Conservation (phyloP, 2,329 filamentous ascomycete species). For the Sporothrix dimorphospora region DNA sequence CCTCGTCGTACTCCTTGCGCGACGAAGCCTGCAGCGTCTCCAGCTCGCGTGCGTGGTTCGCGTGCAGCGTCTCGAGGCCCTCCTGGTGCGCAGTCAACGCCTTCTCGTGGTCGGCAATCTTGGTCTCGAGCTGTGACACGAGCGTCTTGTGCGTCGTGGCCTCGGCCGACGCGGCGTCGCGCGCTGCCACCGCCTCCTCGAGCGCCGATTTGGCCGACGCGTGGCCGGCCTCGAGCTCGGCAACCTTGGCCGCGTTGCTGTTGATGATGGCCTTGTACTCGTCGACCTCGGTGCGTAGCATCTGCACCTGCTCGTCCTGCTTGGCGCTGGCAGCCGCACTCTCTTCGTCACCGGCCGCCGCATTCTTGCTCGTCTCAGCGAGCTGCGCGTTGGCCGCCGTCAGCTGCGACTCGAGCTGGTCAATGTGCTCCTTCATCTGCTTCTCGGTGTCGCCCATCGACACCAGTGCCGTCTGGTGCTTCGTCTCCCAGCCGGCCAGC, state of each 20-base stretch:
- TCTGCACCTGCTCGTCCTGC: constrained; percentile 62
- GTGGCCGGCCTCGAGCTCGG: constrained; percentile 74
- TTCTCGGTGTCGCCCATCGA: constrained; percentile 73
- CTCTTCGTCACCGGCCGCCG: constrained; percentile 36
- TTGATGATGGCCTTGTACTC: constrained; percentile 77
- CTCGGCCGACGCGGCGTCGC: constrained; percentile 55
- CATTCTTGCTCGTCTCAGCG: constrained; percentile 40
- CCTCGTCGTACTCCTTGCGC: constrained; percentile 60
- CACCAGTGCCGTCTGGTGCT: constrained; percentile 71
- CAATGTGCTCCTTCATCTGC: constrained; percentile 71
- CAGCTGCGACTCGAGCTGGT: constrained; percentile 68
- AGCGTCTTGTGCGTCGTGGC: constrained; percentile 52
- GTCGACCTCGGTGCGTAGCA: constrained; percentile 74
- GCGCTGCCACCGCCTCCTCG: constrained; percentile 59
- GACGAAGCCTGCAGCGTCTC: constrained; percentile 52
- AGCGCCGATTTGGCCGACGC: constrained; percentile 67
- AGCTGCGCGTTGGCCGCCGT: constrained; percentile 57
- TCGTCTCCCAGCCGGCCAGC: constrained; percentile 72
- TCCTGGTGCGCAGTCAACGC: constrained; percentile 59
- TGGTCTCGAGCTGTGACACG: constrained; percentile 57
- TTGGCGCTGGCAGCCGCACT: constrained; percentile 44
- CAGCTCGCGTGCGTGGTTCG: constrained; percentile 55
- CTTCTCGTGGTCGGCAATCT: constrained; percentile 63
- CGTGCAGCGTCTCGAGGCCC: constrained; percentile 53
- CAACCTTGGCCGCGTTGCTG: constrained; percentile 68